Conservation (phyloP, 1,284 basidiomycete species). For the Macrocystidia cucumis region DNA sequence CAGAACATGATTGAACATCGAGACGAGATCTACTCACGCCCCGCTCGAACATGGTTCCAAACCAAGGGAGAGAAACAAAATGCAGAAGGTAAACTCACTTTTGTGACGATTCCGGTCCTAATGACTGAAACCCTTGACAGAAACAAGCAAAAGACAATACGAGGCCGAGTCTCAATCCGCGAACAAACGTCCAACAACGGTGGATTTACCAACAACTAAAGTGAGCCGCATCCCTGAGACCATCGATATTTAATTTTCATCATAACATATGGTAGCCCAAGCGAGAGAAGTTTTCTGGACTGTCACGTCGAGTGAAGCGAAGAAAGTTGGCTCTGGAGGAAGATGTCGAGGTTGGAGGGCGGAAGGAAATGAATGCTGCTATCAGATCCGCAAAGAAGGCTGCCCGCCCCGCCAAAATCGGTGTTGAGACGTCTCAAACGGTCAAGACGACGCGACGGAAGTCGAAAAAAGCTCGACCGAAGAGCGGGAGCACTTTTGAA, state of each 20-base stretch:
- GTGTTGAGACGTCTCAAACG: constrained; percentile 11
- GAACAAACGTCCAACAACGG: no score
- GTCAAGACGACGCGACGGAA: constrained; percentile 12
- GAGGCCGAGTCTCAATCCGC: constrained; percentile 40
- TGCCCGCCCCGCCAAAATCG: constrained; percentile 42
- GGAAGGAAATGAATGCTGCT: constrained; percentile 55
- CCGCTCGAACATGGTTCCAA: constrained; percentile 98
- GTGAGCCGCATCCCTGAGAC: no score
- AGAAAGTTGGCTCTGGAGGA: constrained; percentile 81
- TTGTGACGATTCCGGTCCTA: not conserved
- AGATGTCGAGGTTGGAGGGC: constrained; percentile 57
- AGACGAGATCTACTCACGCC: constrained; percentile 91
- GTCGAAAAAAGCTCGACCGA: constrained; percentile 15
- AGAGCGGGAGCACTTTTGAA: constrained; percentile 28
- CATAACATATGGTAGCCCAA: no score
- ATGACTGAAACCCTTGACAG: constrained; percentile 26
- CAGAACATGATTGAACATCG: constrained; percentile 95
- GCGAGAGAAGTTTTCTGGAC: constrained; percentile 77
- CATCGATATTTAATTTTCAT: no score
- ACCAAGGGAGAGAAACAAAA: constrained; percentile 76
- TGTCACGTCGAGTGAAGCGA: constrained; percentile 79
- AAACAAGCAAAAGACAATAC: constrained; percentile 67
- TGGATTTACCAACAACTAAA: constrained; percentile 4
- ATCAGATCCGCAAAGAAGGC: constrained; percentile 85
- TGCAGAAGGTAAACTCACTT: constrained; percentile 54